Percentiles rank a stretch among this genome's conserved stretches.
These are phyloP conservation scores for Lepidium campestre DNA, from an alignment of 441 rosid genomes.

Conservation along the genomic window DNA sequence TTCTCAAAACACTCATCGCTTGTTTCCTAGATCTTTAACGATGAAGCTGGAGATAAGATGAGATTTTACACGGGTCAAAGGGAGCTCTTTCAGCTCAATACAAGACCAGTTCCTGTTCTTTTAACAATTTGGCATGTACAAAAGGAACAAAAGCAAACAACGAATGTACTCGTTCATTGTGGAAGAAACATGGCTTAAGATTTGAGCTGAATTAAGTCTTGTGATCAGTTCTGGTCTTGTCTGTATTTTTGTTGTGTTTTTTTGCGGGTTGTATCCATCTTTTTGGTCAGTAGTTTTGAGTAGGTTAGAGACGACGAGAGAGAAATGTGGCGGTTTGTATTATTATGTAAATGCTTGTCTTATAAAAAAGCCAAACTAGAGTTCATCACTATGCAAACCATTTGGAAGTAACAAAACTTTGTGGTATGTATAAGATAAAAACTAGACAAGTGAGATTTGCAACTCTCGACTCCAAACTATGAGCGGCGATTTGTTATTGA, in stretches of 20 bases:
- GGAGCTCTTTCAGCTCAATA: background rate
- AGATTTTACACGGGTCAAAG: background rate
- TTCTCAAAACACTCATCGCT: background rate
- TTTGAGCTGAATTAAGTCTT: background rate
- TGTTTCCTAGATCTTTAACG: constrained; percentile 18
- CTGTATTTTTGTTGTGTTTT: background rate
- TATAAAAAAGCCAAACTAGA: background rate
- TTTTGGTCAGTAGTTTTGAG: constrained; percentile 26
- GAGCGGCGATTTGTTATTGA: too few species aligned
- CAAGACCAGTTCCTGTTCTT: background rate
- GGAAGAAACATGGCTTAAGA: constrained; percentile 11
- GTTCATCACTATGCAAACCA: background rate
- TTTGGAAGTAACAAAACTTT: background rate
- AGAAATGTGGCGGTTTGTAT: background rate
- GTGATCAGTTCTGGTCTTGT: background rate
- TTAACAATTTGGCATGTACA: constrained; percentile 3
- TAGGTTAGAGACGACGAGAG: constrained; percentile 15
- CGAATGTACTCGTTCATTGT: constrained; percentile 2
- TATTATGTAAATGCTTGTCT: constrained; percentile 1
- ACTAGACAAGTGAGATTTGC: background rate
- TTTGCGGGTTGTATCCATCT: background rate
- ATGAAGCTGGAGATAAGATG: constrained; percentile 5
- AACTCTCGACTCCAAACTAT: background rate
- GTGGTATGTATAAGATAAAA: background rate
- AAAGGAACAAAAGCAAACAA: constrained; percentile 3